phyloP scores from a whole-genome alignment of 78 protist genomes.

The Bigelowiella natans region DNA sequence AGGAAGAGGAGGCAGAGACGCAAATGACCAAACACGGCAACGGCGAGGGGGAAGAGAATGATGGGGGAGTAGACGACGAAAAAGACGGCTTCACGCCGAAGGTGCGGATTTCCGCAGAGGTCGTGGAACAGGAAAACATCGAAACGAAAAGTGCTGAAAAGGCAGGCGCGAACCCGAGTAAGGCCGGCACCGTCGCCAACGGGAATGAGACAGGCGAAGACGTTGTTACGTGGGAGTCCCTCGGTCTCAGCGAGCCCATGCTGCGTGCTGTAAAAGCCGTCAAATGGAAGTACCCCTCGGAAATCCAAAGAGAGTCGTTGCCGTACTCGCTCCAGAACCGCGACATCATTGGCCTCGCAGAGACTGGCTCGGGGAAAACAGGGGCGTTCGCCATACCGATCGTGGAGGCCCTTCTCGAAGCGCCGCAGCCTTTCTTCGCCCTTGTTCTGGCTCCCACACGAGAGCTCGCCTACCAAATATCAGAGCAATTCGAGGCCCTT shows the following conservation, averaged over 20 bases:
- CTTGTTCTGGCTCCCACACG: conserved; percentile 48
- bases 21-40: too few species aligned
- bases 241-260: background rate
- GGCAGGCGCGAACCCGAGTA: too few species aligned
- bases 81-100: too few species aligned
- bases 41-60: too few species aligned
- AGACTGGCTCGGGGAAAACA: conserved; percentile 96
- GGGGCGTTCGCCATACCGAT: conserved; percentile 90
- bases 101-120: too few species aligned
- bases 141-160: too few species aligned
- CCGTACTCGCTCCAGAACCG: background rate
- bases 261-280: background rate
- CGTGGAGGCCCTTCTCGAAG: conserved; percentile 49
- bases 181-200: too few species aligned
- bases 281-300: background rate
- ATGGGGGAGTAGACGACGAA: too few species aligned
- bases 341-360: conserved; percentile 58
- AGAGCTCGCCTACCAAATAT: conserved; percentile 91
- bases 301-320: background rate
- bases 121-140: too few species aligned
- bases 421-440: conserved; percentile 5
- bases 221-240: background rate
- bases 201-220: too few species aligned
- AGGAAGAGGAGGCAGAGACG: too few species aligned
- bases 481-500: conserved; percentile 72